Base-by-base conservation (phyloP, 2,329 filamentous ascomycete genomes). In the Diplodia corticola region DNA sequence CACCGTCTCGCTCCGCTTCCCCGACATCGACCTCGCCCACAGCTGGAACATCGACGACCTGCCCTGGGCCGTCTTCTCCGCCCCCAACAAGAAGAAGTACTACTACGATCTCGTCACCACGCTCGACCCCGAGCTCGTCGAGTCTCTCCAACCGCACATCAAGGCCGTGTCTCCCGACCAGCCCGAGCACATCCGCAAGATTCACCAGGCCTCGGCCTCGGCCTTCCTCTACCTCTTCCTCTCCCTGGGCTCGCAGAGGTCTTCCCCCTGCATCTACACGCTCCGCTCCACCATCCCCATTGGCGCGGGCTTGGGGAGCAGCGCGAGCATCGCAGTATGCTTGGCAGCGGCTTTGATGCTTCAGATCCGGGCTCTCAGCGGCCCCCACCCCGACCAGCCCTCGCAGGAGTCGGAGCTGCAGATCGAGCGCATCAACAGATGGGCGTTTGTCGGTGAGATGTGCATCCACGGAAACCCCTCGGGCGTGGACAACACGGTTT, bases 381-480 rank as follows among this genome's bases (percentile, higher is more conserved):
- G 93, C 0, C 95, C 95, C 1, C 94, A 98, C 75, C 91, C 91
- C 0, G 94, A 98, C 73, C 94, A 98, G 77, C 92, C 93, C 4
- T 80, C 88, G 0, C 89, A 92, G 64, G 95, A 99, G 80, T 92
- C 92, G n/a, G 88, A 91, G 67, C 80, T 93, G 50, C 94, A 99
- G 76, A 86, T 98, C 33, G 93, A 98, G 80, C 88, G 94, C 69
- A 97, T 99, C 80, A 99, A 99, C 78, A 87, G 91, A 68, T 99
- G 96, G 95, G 93, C 95, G 0, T 98, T 97, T 78, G 95, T 99
- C 0, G 91, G 91, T 26, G 95, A 99, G 78, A 91, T 98, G 88
- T 95, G 93, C 79, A 97, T 98, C 69, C 95, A 99, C 75, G 95
- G 94, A 44, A 98, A 96, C 74, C 95, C 95, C 0, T 97, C 92